Conservation (phyloP, 768 basidiomycete genomes). For the Psilocybe tampanensis region DNA sequence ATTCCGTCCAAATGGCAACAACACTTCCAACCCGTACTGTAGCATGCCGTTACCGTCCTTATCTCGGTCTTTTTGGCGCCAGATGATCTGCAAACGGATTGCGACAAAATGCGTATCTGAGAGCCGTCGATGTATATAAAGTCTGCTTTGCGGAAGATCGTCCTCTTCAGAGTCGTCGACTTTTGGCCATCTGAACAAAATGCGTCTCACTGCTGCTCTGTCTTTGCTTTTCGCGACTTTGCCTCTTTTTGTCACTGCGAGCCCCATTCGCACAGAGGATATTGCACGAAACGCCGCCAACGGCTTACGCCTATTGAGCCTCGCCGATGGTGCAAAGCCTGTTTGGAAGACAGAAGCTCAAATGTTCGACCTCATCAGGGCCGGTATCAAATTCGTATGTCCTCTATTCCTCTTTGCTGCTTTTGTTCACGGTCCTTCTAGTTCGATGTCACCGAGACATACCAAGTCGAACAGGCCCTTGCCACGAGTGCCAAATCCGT, state of each 20-base stretch:
- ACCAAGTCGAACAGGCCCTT: slow-evolving; percentile 32
- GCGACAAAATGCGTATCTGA: neutral
- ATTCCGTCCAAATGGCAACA: neutral
- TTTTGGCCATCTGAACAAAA: neutral
- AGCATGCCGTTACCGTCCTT: neutral
- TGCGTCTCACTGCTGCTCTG: slow-evolving; percentile 13
- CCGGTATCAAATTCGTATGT: slow-evolving; percentile 36
- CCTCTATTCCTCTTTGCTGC: neutral
- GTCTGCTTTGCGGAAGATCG: neutral
- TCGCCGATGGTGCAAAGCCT: slow-evolving; percentile 37
- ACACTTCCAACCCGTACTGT: neutral
- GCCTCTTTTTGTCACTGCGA: slow-evolving; percentile 25
- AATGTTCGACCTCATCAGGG: slow-evolving; percentile 35
- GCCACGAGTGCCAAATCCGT: slow-evolving; percentile 18
- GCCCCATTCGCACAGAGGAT: slow-evolving; percentile 33
- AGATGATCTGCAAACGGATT: neutral
- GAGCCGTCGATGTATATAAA: neutral
- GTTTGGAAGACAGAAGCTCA: slow-evolving; percentile 44
- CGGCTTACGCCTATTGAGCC: slow-evolving; percentile 38
- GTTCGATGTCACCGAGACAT: slow-evolving; percentile 46
- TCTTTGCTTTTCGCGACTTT: slow-evolving; percentile 24
- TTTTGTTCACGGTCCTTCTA: slow-evolving; percentile 8
- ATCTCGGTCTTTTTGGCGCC: slow-evolving; percentile 4
- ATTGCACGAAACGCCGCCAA: slow-evolving; percentile 34
- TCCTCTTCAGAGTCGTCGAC: neutral